Base-by-base conservation (phyloP, 805 yeast species). In the Debaryomyces castellii region DNA sequence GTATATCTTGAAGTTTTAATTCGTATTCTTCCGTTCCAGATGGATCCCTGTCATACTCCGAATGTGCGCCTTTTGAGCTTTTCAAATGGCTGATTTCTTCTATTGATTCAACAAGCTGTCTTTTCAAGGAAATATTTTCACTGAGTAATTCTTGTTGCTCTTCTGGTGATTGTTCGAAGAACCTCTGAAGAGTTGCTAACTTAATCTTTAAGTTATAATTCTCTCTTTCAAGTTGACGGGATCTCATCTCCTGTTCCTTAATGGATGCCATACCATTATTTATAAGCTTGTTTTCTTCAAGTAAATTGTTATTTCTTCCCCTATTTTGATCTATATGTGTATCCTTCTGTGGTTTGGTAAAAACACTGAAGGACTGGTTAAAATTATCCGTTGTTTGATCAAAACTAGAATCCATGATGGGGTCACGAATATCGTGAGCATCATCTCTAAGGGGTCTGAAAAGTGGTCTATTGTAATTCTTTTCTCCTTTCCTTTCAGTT, bases 121-220 rank as follows among this genome's bases (percentile, higher is more conserved):
- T 66, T 36, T 54, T 61, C 42, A 70, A 51, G 14, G 63, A 62
- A 10, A 71, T 63, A 46, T 73, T 73, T 47, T 69, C 69, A 44
- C 58, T 59, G 27, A 74, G 60, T 41, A 76, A 44, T 5, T 66
- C 69, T 1, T 58, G 52, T 27, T 70, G 67, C 44, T 73, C 77
- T 32, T 57, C 60, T 0, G 80, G 80, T n/a, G 75, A 61, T n/a
- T 64, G 69, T 40, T 69, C 63, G 35, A 72, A 58, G 41, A 63
- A 70, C 52, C 66, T 63, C 4, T 69, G 66, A 24, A 73, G 57
- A 3, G 74, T 69, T 2, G 76, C 72, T 32, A 74, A 60, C 47
- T 73, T 71, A 28, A 74, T 63, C 50, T 73, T 75, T 50, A 75
- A 59, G 43, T 70, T 71, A 51, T 69, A 71, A 48, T 75, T 75